Percentiles rank a stretch among this genome's conserved stretches.
phyloP scores from a whole-genome alignment of 257 asterid genomes.

The Jaltomata sinuosa region DNA sequence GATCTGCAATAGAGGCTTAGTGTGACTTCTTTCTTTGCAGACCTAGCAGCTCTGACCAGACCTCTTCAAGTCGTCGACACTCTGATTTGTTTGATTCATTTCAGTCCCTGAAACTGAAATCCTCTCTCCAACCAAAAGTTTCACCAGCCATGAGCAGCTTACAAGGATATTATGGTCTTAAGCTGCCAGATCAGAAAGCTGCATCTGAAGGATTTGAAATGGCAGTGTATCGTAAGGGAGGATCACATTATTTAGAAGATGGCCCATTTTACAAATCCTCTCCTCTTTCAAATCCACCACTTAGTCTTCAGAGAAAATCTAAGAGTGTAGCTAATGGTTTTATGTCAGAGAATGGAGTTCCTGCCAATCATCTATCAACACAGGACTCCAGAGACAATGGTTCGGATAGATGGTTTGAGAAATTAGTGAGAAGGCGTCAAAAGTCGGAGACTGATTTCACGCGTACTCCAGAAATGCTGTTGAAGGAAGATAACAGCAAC shows the following conservation, averaged over 20 bases:
- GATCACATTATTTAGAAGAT: constrained; percentile 42
- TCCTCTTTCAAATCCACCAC: constrained; percentile 34
- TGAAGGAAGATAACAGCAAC: constrained; percentile 48
- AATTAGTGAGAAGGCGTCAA: constrained; percentile 40
- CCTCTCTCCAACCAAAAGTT: constrained; percentile 41
- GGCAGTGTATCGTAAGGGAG: constrained; percentile 40
- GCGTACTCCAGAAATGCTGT: constrained; percentile 51
- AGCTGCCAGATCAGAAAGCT: constrained; percentile 24
- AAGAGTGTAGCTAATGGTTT: constrained; percentile 56
- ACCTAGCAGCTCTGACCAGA: constrained; percentile 43
- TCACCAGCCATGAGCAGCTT: constrained; percentile 60
- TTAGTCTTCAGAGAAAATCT: constrained; percentile 48
- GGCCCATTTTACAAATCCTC: constrained; percentile 27
- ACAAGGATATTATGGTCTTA: constrained; percentile 52
- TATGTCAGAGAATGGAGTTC: constrained; percentile 27
- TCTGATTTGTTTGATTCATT: constrained; percentile 72
- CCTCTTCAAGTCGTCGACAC: constrained; percentile 34
- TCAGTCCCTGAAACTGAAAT: constrained; percentile 55
- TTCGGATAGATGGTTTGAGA: constrained; percentile 43
- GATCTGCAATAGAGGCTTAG: not conserved
- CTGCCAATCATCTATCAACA: constrained; percentile 15
- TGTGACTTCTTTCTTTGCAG: constrained; percentile 34
- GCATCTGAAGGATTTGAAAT: constrained; percentile 50
- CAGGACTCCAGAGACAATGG: constrained; percentile 28
- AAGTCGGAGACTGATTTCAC: constrained; percentile 51